These are phyloP conservation scores for Nannizziopsis barbatae DNA, from an alignment of 2,329 filamentous ascomycete genomes.

Conservation along the genomic window DNA sequence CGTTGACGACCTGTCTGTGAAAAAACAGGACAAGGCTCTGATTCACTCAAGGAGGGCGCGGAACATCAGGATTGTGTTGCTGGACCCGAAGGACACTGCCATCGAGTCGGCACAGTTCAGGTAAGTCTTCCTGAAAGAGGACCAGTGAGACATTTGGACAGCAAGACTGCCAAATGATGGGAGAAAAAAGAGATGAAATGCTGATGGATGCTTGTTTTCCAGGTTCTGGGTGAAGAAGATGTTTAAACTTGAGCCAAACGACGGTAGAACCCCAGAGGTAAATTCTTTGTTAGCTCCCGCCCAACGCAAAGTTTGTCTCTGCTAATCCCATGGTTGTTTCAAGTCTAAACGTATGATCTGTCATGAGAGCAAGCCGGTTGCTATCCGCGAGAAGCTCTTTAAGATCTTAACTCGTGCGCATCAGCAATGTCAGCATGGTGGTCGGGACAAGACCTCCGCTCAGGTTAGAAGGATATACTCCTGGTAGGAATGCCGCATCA, in stretches of 20 bases:
- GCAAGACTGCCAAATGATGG: too few relatives aligned
- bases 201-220: background rate
- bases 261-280: conserved; percentile 31
- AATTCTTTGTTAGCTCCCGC: conserved; percentile 9
- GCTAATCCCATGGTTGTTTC: conserved; percentile 1
- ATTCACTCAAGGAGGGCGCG: conserved; percentile 39
- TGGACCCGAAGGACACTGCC: conserved; percentile 41
- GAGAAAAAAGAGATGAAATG: too few relatives aligned
- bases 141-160: too few relatives aligned
- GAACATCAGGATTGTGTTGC: conserved; percentile 38
- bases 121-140: conserved; percentile 21
- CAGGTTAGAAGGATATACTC: conserved; percentile 41
- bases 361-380: conserved; percentile 43
- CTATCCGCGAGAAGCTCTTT: conserved; percentile 42
- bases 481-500: conserved; percentile 29
- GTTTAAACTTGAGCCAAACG: conserved; percentile 38
- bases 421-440: conserved; percentile 42
- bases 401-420: conserved; percentile 42
- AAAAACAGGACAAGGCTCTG: conserved; percentile 43
- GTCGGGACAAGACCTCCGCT: conserved; percentile 44
- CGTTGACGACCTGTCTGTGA: conserved; percentile 39
- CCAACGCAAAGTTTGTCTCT: background rate
- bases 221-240: conserved; percentile 46
- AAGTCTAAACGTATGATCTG: conserved; percentile 37
- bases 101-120: conserved; percentile 43